Conservation (phyloP, 192 early-diverging fungal genomes). For the Allomyces macrogynus region DNA sequence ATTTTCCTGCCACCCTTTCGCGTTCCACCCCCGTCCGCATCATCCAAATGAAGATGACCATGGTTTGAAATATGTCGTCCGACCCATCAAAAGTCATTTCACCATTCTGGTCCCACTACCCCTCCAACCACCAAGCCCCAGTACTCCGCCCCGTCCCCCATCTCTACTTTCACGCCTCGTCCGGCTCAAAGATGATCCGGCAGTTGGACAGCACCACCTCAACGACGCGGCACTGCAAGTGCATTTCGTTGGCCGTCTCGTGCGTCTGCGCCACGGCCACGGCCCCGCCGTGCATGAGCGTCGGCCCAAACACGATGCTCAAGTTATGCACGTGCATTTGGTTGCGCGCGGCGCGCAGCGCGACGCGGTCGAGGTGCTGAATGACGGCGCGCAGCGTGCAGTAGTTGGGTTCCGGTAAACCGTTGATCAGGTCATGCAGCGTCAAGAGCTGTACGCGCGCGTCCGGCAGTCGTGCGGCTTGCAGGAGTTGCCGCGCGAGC, state of each 20-base stretch:
- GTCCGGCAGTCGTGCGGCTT: constrained; percentile 33
- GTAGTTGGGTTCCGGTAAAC: constrained; percentile 61
- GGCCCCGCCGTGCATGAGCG: constrained; percentile 26
- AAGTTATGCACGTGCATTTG: constrained; percentile 77
- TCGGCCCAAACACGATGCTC: constrained; percentile 83
- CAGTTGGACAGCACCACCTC: constrained; percentile 45
- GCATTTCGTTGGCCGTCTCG: constrained; percentile 19
- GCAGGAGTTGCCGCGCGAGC: constrained; percentile 9
- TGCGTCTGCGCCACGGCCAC: background rate
- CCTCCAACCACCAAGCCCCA: too few relatives aligned
- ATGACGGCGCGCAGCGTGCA: constrained; percentile 61
- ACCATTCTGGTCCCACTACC: too few relatives aligned
- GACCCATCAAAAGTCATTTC: too few relatives aligned
- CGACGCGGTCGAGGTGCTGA: constrained; percentile 33
- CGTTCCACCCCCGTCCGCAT: too few relatives aligned
- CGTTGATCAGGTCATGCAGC: constrained; percentile 54
- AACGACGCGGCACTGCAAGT: constrained; percentile 36
- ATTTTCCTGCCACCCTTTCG: too few relatives aligned
- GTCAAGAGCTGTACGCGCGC: constrained; percentile 30
- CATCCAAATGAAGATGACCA: too few relatives aligned
- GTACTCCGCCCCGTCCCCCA: too few relatives aligned
- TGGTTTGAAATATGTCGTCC: too few relatives aligned
- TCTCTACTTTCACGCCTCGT: too few relatives aligned
- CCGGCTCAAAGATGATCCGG: constrained; percentile 41
- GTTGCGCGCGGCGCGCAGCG: constrained; percentile 23